A percentile compares a stretch with the other conserved stretches of the same genome.
Conservation (phyloP, 805 yeast genomes). For the Kodamaea jinghongensis region DNA sequence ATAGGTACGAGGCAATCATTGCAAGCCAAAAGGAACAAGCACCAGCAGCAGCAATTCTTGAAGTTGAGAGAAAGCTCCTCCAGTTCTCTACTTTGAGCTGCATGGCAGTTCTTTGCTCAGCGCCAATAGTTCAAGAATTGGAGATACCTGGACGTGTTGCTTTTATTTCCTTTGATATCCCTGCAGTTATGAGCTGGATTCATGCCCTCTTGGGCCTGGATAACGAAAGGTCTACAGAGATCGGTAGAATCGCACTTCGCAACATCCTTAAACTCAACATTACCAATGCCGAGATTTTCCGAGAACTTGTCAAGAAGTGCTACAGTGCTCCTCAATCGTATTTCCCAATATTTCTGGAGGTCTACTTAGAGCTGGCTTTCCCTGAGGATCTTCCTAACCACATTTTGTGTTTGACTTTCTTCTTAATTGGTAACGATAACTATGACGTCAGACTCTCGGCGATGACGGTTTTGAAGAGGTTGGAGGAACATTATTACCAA, state of each 20-base stretch:
- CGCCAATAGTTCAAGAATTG: slow-evolving; percentile 56
- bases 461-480: slow-evolving; percentile 60
- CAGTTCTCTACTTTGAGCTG: slow-evolving; percentile 74
- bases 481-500: slow-evolving; percentile 51
- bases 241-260: slow-evolving; percentile 70
- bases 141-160: slow-evolving; percentile 37
- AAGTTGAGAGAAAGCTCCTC: slow-evolving; percentile 69
- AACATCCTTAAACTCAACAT: slow-evolving; percentile 65
- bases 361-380: slow-evolving; percentile 45
- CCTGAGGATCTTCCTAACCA: slow-evolving; percentile 46
- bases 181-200: slow-evolving; percentile 75
- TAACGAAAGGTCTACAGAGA: slow-evolving; percentile 52
- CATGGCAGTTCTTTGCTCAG: slow-evolving; percentile 79
- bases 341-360: slow-evolving; percentile 67
- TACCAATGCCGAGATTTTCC: slow-evolving; percentile 48
- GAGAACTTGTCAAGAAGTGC: slow-evolving; percentile 69
- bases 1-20: slow-evolving; percentile 61
- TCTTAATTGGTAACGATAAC: slow-evolving; percentile 74
- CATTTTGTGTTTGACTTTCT: slow-evolving; percentile 69
- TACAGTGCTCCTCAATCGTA: slow-evolving; percentile 57
- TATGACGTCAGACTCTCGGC: slow-evolving; percentile 70
- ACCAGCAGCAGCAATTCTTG: slow-evolving; percentile 70
- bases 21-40: slow-evolving; percentile 38
- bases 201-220: slow-evolving; percentile 62
- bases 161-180: slow-evolving; percentile 63